Evolutionary conservation across 2,329 filamentous ascomycete species (phyloP), one percentile per base, ranked within the genome.

Genomic region (Hysterium pulicare): DNA sequence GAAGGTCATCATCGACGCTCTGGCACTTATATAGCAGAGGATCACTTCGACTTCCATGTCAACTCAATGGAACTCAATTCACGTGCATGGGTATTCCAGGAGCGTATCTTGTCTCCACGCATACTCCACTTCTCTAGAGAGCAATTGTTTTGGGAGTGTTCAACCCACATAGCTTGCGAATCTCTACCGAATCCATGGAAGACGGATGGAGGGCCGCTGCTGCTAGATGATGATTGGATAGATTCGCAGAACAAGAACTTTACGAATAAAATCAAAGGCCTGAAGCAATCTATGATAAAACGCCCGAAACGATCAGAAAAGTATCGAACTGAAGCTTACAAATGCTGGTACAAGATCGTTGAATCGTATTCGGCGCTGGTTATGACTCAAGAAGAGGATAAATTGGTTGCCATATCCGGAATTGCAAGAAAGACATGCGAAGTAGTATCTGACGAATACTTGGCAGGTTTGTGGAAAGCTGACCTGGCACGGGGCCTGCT

Each of bases 81-180:
- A 9, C 21, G 42, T 13, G 43, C 26, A 6, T 42, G 43, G 43
- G 33, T 33, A 2, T 32, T 33, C 21, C 44, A 40, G 23, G 44
- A 46, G 23, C 44, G 39, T 3, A 11, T 43, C 3, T 21, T 43
- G 10, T 26, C 44, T n/a, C 44, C 40, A 6, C 17, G 44, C 3
- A 37, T 40, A 4, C 21, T 46, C 2, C 40, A 46, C 16, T 34
- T 42, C 4, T 26, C 21, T 21, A 7, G 6, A 5, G 16, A 30
- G 1, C 26, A 39, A 16, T 11, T 43, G 2, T 22, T 26, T 15
- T 46, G 40, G 40, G 40, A 46, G 31, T 46, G 40, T 26, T 7
- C 13, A n/a, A 15, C 9, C 8, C 20, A 8, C 9, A 26, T 11
- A 11, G 16, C 35, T 15, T 38, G 35, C 22, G 17, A 38, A 26